Percentiles rank a stretch among this genome's conserved stretches.
These are phyloP conservation scores for Leccinum subspadiceum DNA, from an alignment of 1,284 basidiomycete genomes.

Conservation along the genomic window DNA sequence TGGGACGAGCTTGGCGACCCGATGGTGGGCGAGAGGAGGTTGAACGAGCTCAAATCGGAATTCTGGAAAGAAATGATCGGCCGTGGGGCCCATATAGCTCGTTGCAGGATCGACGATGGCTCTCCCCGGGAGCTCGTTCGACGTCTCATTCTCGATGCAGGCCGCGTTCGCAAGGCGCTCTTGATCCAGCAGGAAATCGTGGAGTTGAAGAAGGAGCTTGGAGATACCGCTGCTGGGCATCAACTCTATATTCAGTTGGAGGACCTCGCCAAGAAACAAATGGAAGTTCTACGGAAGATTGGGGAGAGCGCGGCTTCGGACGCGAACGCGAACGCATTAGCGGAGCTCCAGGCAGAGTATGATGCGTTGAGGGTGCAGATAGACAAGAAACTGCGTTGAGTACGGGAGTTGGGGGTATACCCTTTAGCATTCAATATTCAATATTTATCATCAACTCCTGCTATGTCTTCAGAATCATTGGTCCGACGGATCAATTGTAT, in stretches of 20 bases:
- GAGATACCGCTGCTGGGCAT: neutral
- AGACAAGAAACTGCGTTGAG: neutral
- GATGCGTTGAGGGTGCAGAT: neutral
- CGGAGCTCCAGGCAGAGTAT: neutral
- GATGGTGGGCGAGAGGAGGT: neutral
- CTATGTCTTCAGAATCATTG: too few relatives aligned
- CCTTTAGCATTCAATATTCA: too few relatives aligned
- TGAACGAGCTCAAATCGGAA: neutral
- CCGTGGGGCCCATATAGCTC: neutral
- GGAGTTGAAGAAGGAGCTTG: neutral
- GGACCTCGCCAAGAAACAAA: neutral
- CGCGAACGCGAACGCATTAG: neutral
- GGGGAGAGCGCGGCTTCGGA: neutral
- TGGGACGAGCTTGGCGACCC: too few relatives aligned
- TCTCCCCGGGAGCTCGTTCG: neutral
- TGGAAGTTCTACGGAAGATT: neutral
- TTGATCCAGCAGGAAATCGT: neutral
- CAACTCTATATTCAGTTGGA: neutral
- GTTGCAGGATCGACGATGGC: neutral
- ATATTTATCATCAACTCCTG: too few relatives aligned
- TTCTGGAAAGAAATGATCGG: neutral
- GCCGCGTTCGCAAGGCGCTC: neutral
- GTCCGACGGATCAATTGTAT: too few relatives aligned
- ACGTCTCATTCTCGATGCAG: neutral
- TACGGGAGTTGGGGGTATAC: neutral